Evolutionary conservation across 225 moss, liverwort and hornwort species (phyloP).

Genomic region (Asterella californica): DNA sequence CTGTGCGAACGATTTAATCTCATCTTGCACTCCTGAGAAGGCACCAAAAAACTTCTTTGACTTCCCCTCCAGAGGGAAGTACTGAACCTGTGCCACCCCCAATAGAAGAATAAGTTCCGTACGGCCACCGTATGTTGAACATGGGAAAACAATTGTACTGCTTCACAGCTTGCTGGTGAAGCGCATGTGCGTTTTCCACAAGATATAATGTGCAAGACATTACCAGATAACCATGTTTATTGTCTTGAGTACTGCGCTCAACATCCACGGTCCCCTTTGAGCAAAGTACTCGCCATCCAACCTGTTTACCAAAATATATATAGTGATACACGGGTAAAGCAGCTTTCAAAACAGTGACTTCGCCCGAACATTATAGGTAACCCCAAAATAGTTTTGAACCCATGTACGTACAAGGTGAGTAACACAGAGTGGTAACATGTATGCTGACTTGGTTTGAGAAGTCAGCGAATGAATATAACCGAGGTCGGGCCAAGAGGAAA

Average conservation of each 20-base stretch:
- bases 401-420: too few species aligned
- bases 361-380: too few species aligned
- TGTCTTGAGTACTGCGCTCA: constrained; percentile 58
- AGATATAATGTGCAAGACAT: neutral
- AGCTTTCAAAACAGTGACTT: too few species aligned
- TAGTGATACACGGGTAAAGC: too few species aligned
- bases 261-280: constrained; percentile 85
- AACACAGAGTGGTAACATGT: too few species aligned
- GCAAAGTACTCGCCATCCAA: constrained; percentile 84
- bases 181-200: neutral
- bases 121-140: neutral
- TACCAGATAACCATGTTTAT: constrained; percentile 85
- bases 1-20: constrained; percentile 60
- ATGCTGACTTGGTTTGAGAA: too few species aligned
- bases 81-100: constrained; percentile 48
- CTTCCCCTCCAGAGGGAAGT: constrained; percentile 57
- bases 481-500: too few species aligned
- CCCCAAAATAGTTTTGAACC: too few species aligned
- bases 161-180: neutral
- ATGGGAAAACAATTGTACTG: neutral
- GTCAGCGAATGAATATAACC: too few species aligned
- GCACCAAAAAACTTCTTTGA: constrained; percentile 49
- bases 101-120: neutral
- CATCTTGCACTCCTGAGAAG: constrained; percentile 81
- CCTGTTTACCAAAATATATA: too few species aligned